A percentile compares a stretch with the other conserved stretches of the same genome.
phyloP scores from a whole-genome alignment of 2,329 filamentous ascomycete genomes.

The Plectosphaerella cucumerina region DNA sequence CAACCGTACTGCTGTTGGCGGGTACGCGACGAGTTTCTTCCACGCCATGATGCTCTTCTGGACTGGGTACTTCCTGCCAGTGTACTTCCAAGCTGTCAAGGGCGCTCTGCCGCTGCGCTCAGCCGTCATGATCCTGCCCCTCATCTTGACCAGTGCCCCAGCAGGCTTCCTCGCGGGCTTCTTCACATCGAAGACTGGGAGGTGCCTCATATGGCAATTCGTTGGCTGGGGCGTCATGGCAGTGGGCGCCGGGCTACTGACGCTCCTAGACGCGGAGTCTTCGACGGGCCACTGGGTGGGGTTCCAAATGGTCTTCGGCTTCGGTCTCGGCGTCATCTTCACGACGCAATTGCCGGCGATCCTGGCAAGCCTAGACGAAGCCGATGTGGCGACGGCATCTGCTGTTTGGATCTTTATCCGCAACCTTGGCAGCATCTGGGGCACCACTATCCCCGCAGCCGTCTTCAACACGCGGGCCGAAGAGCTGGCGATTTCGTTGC shows the following conservation, averaged over 20 bases:
- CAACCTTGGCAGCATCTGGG: slow-evolving; percentile 42
- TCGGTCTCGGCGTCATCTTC: slow-evolving; percentile 38
- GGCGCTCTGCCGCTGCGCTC: slow-evolving; percentile 24
- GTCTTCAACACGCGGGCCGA: slow-evolving; percentile 27
- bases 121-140: slow-evolving; percentile 27
- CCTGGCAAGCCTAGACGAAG: slow-evolving; percentile 31
- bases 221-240: slow-evolving; percentile 29
- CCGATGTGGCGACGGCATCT: slow-evolving; percentile 30
- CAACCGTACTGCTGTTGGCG: slow-evolving; percentile 55
- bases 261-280: slow-evolving; percentile 31
- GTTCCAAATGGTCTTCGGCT: slow-evolving; percentile 33
- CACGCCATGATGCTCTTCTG: slow-evolving; percentile 62
- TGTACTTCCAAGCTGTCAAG: slow-evolving; percentile 42
- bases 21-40: slow-evolving; percentile 62
- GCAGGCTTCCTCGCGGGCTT: slow-evolving; percentile 20
- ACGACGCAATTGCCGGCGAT: slow-evolving; percentile 37
- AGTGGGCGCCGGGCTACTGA: slow-evolving; percentile 35
- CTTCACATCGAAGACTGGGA: slow-evolving; percentile 25
- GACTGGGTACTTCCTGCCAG: slow-evolving; percentile 34
- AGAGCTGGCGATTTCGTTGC: slow-evolving; percentile 3
- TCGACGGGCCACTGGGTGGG: slow-evolving; percentile 32
- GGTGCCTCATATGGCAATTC: slow-evolving; percentile 28
- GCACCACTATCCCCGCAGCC: slow-evolving; percentile 35
- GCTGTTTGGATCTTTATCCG: slow-evolving; percentile 41
- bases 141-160: slow-evolving; percentile 22